These are phyloP conservation scores for Plasmodiophora brassicae DNA, from an alignment of 208 protist species.

Conservation along the genomic window DNA sequence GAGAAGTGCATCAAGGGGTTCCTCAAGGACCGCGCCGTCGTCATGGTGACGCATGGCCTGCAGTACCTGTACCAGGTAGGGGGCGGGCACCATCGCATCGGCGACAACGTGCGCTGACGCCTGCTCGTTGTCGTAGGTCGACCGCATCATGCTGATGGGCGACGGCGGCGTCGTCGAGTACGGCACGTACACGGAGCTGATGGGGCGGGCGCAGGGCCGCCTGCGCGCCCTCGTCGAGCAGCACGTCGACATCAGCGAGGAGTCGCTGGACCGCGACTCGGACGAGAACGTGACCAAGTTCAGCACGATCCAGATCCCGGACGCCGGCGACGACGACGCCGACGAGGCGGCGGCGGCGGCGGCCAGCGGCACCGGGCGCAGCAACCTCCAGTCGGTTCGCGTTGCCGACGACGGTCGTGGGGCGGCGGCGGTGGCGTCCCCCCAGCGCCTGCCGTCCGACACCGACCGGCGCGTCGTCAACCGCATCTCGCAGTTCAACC, in stretches of 20 bases:
- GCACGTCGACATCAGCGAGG: not conserved
- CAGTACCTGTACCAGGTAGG: slow-evolving; percentile 6
- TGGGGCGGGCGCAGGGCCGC: not conserved
- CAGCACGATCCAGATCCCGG: slow-evolving; percentile 21
- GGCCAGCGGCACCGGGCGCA: too few relatives aligned
- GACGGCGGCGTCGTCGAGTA: not conserved
- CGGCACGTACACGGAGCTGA: slow-evolving; percentile 1
- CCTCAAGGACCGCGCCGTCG: not conserved
- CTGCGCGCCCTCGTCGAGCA: not conserved
- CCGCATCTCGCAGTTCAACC: slow-evolving; percentile 18
- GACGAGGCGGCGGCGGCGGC: too few relatives aligned
- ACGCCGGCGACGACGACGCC: not conserved
- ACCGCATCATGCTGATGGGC: not conserved
- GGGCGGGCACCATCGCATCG: not conserved
- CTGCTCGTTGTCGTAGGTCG: too few relatives aligned
- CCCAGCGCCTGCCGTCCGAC: too few relatives aligned
- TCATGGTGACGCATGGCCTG: slow-evolving; percentile 43
- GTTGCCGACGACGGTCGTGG: not conserved
- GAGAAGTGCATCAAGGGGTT: slow-evolving; percentile 40
- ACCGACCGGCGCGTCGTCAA: not conserved
- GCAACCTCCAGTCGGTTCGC: not conserved
- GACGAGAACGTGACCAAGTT: not conserved
- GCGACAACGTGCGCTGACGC: too few relatives aligned
- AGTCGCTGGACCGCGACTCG: not conserved
- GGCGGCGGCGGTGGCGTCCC: not conserved